phyloP scores from a whole-genome alignment of 2,329 filamentous ascomycete species.

The Davidsoniella australis region DNA sequence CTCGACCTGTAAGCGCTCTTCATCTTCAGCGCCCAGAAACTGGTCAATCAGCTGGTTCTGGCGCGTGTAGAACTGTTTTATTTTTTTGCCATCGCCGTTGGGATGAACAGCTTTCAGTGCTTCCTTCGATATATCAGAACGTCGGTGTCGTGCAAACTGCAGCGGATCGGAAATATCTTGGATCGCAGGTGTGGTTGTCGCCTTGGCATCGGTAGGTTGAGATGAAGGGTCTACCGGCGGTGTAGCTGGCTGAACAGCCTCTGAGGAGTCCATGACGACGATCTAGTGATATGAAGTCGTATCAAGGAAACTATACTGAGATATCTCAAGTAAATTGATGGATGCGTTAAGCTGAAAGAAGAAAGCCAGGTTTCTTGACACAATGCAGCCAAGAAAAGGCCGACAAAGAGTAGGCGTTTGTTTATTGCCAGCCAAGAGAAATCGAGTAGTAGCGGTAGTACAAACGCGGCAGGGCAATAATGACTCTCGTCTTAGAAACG shows the following conservation, averaged over 20 bases:
- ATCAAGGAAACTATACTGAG: background rate
- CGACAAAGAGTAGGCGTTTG: background rate
- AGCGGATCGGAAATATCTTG: slow-evolving; percentile 20
- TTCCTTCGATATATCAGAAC: slow-evolving; percentile 15
- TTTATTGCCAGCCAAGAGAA: too few relatives aligned
- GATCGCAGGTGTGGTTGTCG: background rate
- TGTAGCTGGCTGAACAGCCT: background rate
- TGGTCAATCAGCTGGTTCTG: slow-evolving; percentile 33
- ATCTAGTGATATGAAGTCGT: too few relatives aligned
- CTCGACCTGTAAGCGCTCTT: slow-evolving; percentile 33
- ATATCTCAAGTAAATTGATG: background rate
- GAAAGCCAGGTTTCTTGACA: background rate
- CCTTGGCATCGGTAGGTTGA: background rate
- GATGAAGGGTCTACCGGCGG: background rate
- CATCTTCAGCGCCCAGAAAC: slow-evolving; percentile 37
- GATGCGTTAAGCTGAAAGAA: background rate
- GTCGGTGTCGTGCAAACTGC: slow-evolving; percentile 24
- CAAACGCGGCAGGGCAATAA: too few relatives aligned
- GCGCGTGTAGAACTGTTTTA: slow-evolving; percentile 30
- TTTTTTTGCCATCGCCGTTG: slow-evolving; percentile 24
- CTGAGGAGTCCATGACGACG: background rate
- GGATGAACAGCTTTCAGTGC: slow-evolving; percentile 23
- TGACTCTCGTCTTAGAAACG: too few relatives aligned
- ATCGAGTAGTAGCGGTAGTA: too few relatives aligned
- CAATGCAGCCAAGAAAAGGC: slow-evolving; percentile 4